These are phyloP conservation scores for Amauroascus niger DNA, from an alignment of 2,329 filamentous ascomycete species.

Conservation along the genomic window DNA sequence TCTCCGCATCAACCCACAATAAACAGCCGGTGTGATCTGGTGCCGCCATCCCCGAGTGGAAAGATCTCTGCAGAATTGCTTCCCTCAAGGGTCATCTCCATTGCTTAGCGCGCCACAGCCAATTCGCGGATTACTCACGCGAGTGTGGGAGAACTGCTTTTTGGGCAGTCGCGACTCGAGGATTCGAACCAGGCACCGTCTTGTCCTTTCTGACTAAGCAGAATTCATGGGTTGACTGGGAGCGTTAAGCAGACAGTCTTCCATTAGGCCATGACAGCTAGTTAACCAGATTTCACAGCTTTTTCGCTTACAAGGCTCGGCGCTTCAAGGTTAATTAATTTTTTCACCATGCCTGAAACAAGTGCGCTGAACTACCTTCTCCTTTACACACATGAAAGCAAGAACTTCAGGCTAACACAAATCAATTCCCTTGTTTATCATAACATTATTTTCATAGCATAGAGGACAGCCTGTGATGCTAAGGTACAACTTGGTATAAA, in stretches of 20 bases:
- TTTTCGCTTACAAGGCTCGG: neutral
- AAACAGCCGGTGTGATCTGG: constrained; percentile 42
- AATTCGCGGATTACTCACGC: constrained; percentile 47
- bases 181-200: constrained; percentile 47
- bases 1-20: constrained; percentile 31
- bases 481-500: neutral
- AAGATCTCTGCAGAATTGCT: constrained; percentile 50
- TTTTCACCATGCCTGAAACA: no score
- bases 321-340: no score
- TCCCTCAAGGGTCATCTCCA: constrained; percentile 47
- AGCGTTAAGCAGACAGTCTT: constrained; percentile 9
- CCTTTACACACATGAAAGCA: no score
- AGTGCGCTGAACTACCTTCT: no score
- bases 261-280: constrained; percentile 17
- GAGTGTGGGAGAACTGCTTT: constrained; percentile 35
- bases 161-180: constrained; percentile 38
- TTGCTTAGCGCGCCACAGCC: constrained; percentile 45
- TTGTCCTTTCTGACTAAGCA: constrained; percentile 7
- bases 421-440: neutral
- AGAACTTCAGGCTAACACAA: no score
- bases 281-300: neutral
- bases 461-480: neutral
- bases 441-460: neutral
- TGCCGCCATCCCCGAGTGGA: constrained; percentile 47
- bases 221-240: neutral